Conservation (phyloP, 768 basidiomycete genomes). For the Psilocybe cyanescens region DNA sequence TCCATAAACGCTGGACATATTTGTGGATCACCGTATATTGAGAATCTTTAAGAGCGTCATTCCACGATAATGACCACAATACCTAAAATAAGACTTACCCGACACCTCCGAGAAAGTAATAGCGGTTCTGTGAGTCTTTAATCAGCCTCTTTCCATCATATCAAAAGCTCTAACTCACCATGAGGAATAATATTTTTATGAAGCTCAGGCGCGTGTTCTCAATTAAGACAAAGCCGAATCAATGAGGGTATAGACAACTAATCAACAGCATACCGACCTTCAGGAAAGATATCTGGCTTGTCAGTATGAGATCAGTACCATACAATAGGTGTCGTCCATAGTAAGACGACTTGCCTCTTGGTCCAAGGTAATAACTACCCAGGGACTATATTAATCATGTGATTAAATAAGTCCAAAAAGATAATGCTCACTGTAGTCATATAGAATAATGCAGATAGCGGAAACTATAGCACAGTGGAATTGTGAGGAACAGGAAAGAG, state of each 20-base stretch:
- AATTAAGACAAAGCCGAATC: too few species aligned
- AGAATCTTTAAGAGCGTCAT: neutral
- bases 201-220: neutral
- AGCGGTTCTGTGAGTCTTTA: neutral
- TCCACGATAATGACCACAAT: neutral
- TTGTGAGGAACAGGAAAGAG: too few species aligned
- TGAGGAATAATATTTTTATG: neutral
- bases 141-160: neutral
- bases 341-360: neutral
- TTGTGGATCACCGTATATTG: neutral
- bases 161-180: neutral
- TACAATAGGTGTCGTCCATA: too few species aligned
- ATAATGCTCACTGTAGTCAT: too few species aligned
- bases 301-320: too few species aligned
- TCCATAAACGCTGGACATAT: too few species aligned
- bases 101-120: neutral
- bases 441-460: too few species aligned
- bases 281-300: neutral
- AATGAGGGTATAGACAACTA: too few species aligned
- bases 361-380: neutral
- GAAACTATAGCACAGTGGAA: too few species aligned
- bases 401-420: too few species aligned
- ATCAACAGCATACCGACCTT: neutral
- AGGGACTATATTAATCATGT: neutral
- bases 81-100: neutral